These are phyloP conservation scores for Acer yangbiense DNA, from an alignment of 345 rosid genomes.

Conservation along the genomic window DNA sequence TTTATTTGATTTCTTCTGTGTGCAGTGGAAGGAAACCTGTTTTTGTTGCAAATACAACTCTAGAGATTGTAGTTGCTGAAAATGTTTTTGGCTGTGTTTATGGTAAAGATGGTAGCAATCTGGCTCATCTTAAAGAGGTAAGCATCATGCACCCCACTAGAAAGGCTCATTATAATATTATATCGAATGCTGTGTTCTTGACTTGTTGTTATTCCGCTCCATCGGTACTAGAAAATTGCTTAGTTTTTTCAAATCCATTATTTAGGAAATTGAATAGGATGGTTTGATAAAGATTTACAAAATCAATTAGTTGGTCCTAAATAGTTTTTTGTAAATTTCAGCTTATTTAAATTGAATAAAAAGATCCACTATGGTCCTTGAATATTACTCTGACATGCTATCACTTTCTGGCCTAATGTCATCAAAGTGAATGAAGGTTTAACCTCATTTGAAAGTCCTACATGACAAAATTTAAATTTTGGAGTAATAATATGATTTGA, in stretches of 20 bases:
- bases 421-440: too few relatives aligned
- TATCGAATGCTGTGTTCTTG: neutral
- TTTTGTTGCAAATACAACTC: conserved; percentile 49
- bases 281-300: too few relatives aligned
- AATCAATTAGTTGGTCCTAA: too few relatives aligned
- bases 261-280: neutral
- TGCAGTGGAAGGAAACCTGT: conserved; percentile 43
- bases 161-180: too few relatives aligned
- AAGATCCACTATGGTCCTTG: too few relatives aligned
- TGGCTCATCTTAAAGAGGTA: conserved; percentile 63
- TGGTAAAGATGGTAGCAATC: conserved; percentile 59
- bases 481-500: too few relatives aligned
- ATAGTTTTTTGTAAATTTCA: neutral
- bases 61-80: conserved; percentile 50
- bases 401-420: too few relatives aligned
- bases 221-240: neutral
- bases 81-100: conserved; percentile 46
- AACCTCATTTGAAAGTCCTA: too few relatives aligned
- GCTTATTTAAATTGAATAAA: neutral
- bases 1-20: conserved; percentile 1
- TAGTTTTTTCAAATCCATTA: neutral
- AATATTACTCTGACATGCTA: too few relatives aligned
- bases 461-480: neutral
- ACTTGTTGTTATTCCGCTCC: neutral
- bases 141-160: neutral